phyloP scores from a whole-genome alignment of 371 early-diverging fungal genomes.

The Ecytonucleospora hepatopenaei region DNA sequence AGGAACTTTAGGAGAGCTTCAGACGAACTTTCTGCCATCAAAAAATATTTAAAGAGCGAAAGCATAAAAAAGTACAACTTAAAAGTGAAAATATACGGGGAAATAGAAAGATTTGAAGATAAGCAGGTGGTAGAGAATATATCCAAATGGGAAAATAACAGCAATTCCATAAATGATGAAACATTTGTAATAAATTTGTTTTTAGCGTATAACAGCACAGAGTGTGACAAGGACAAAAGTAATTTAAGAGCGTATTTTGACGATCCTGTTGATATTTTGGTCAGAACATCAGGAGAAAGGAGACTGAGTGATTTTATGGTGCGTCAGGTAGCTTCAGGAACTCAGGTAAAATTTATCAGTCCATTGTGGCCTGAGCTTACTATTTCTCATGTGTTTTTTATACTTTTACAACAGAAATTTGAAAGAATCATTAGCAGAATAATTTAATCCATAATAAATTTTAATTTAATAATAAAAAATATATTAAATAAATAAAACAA shows the following conservation, averaged over 20 bases:
- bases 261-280: constrained; percentile 66
- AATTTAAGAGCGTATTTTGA: not conserved
- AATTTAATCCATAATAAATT: no score
- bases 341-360: constrained; percentile 39
- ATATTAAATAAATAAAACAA: not conserved
- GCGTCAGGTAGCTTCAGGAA: constrained; percentile 64
- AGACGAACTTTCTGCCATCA: constrained; percentile 72
- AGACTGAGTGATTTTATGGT: constrained; percentile 87
- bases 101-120: constrained; percentile 61
- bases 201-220: constrained; percentile 81
- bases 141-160: constrained; percentile 61
- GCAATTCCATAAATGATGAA: constrained; percentile 60
- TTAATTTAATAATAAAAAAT: not conserved
- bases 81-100: constrained; percentile 69
- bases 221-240: constrained; percentile 62
- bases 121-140: constrained; percentile 61
- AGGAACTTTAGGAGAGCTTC: constrained; percentile 80
- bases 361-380: constrained; percentile 53
- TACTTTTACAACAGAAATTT: constrained; percentile 37
- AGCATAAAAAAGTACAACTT: constrained; percentile 58
- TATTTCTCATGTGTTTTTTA: constrained; percentile 32
- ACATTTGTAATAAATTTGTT: constrained; percentile 74
- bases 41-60: constrained; percentile 62
- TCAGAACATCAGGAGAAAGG: constrained; percentile 87
- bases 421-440: no score